Percentiles rank a stretch among this genome's conserved stretches.
phyloP scores from a whole-genome alignment of 2,329 filamentous ascomycete genomes.

The Claviceps sp. region DNA sequence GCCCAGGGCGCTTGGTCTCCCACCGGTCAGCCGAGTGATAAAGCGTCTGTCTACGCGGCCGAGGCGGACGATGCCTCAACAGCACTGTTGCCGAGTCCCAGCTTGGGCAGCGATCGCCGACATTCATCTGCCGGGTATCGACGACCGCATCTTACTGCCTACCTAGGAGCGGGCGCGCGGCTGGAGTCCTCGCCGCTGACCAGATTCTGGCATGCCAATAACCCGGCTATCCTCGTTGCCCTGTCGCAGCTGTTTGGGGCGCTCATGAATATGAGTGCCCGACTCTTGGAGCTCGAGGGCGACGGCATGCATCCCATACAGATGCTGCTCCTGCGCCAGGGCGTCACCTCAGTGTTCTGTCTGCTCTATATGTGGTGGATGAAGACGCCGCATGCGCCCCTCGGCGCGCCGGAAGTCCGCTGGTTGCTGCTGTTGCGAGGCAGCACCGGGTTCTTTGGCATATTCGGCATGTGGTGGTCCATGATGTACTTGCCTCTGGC shows the following conservation, averaged over 20 bases:
- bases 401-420: constrained; percentile 55
- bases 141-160: no score
- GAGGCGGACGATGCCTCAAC: neutral
- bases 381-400: constrained; percentile 52
- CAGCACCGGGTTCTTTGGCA: constrained; percentile 59
- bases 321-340: constrained; percentile 70
- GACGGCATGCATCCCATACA: constrained; percentile 70
- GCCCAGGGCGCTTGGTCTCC: no score
- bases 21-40: neutral
- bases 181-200: constrained; percentile 10
- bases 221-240: constrained; percentile 60
- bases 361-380: constrained; percentile 61
- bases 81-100: constrained; percentile 12
- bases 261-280: constrained; percentile 72
- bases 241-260: constrained; percentile 69
- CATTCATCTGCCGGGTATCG: constrained; percentile 7
- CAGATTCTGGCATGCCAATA: constrained; percentile 49
- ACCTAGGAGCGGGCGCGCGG: neutral
- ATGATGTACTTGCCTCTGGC: constrained; percentile 68
- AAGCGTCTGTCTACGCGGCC: constrained; percentile 1
- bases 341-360: constrained; percentile 54
- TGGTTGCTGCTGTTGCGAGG: constrained; percentile 56
- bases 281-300: constrained; percentile 59
- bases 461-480: constrained; percentile 59
- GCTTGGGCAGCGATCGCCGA: constrained; percentile 7